These are phyloP conservation scores for Schizonepeta tenuifolia DNA, from an alignment of 257 asterid genomes.

Conservation along the genomic window DNA sequence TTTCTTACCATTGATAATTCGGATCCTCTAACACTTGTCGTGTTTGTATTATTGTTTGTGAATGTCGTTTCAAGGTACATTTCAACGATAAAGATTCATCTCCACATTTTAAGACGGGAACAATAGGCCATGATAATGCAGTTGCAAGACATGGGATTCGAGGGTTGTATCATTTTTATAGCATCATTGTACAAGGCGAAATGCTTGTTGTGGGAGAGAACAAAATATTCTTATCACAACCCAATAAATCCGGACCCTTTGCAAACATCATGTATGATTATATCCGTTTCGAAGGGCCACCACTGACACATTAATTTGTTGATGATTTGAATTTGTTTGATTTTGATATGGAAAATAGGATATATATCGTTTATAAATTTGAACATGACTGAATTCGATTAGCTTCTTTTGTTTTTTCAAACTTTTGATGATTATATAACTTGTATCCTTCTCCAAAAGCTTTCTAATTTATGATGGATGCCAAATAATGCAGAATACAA, in stretches of 20 bases:
- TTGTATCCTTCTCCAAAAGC: no score
- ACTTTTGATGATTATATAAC: no score
- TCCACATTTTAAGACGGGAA: conserved; percentile 47
- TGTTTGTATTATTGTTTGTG: neutral
- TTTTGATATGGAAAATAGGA: neutral
- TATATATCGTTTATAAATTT: neutral
- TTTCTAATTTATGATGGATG: no score
- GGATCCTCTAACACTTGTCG: neutral
- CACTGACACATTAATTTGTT: neutral
- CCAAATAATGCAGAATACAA: no score
- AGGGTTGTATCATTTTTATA: conserved; percentile 47
- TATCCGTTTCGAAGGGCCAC: conserved; percentile 36
- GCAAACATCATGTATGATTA: conserved; percentile 56
- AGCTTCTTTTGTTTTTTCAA: no score
- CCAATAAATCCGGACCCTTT: conserved; percentile 29
- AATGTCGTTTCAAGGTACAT: conserved; percentile 42
- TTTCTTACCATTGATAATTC: neutral
- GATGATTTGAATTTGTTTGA: neutral
- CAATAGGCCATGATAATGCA: conserved; percentile 61
- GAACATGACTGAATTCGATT: neutral
- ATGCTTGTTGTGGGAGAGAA: conserved; percentile 45
- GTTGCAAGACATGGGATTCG: conserved; percentile 65
- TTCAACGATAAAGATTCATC: conserved; percentile 39
- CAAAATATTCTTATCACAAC: conserved; percentile 49
- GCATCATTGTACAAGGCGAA: conserved; percentile 34